A percentile compares a stretch with the other conserved stretches of the same genome.
Evolutionary conservation across 371 early-diverging fungal species (phyloP).

Genomic region (Lichtheimia corymbifera): DNA sequence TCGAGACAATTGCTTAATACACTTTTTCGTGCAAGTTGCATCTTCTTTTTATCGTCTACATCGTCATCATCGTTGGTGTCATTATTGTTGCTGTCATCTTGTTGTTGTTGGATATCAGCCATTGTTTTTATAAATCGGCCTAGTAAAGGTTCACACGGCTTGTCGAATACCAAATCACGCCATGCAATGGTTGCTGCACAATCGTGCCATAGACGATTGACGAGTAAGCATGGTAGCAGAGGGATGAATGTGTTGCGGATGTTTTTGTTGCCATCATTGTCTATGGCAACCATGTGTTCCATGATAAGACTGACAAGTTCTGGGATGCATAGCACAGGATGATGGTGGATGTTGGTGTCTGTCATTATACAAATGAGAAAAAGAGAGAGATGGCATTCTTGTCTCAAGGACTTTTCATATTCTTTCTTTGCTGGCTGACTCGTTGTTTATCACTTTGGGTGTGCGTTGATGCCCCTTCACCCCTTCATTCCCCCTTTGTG

Average conservation of each 20-base stretch:
- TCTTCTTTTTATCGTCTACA: neutral
- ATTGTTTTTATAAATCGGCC: slow-evolving; percentile 4
- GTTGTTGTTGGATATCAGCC: neutral
- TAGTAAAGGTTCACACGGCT: slow-evolving; percentile 8
- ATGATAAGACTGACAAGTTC: slow-evolving; percentile 43
- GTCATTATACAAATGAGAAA: slow-evolving; percentile 4
- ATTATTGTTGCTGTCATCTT: neutral
- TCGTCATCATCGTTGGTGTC: neutral
- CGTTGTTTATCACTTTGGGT: too few relatives aligned
- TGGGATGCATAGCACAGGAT: slow-evolving; percentile 33
- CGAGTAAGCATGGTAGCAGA: slow-evolving; percentile 7
- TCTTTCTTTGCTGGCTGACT: neutral
- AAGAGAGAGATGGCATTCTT: slow-evolving; percentile 11
- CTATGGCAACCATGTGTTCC: neutral
- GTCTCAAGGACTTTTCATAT: neutral
- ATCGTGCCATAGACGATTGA: slow-evolving; percentile 44
- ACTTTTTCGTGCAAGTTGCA: neutral
- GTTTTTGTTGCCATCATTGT: neutral
- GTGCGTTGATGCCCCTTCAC: neutral
- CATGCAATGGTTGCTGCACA: slow-evolving; percentile 37
- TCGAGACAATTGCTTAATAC: slow-evolving; percentile 4
- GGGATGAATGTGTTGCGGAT: neutral
- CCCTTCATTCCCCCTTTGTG: slow-evolving; percentile 2
- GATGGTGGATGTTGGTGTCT: slow-evolving; percentile 5
- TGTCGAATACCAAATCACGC: slow-evolving; percentile 36